Evolutionary conservation across 164 flowering plant genomes (phyloP).

Genomic region (Hamamelis virginiana): DNA sequence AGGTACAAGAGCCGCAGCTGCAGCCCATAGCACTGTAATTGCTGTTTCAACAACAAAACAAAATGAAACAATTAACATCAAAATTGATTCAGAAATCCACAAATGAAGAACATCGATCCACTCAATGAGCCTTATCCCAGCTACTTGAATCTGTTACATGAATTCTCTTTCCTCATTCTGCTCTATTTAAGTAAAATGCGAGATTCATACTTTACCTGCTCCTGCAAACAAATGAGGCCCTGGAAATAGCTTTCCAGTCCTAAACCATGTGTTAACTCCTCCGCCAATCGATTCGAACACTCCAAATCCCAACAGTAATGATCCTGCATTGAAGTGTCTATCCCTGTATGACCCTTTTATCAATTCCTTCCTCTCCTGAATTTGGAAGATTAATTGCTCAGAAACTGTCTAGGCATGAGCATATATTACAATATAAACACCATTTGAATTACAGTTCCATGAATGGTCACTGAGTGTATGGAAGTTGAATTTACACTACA

Average conservation of each 20-base stretch:
- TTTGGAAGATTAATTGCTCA: background rate
- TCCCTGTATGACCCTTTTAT: slow-evolving; percentile 83
- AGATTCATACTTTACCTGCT: slow-evolving; percentile 49
- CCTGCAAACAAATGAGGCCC: slow-evolving; percentile 97
- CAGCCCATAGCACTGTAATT: slow-evolving; percentile 95
- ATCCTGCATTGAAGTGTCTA: slow-evolving; percentile 89
- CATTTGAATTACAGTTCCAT: too few relatives aligned
- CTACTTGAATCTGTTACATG: too few relatives aligned
- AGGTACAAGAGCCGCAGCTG: slow-evolving; percentile 93
- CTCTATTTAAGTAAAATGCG: too few relatives aligned
- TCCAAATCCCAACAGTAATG: slow-evolving; percentile 76
- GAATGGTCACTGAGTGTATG: background rate
- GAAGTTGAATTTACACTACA: background rate
- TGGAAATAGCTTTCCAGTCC: slow-evolving; percentile 92
- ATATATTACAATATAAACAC: too few relatives aligned
- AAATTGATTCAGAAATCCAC: background rate
- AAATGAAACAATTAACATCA: background rate
- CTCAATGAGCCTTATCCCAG: too few relatives aligned
- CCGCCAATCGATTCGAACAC: slow-evolving; percentile 79
- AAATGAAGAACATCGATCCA: too few relatives aligned
- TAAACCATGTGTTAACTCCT: slow-evolving; percentile 74
- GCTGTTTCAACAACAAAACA: slow-evolving; percentile 33
- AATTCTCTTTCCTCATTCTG: too few relatives aligned
- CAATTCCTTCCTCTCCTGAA: slow-evolving; percentile 85
- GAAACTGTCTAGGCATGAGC: too few relatives aligned